These are phyloP conservation scores for Cyathus striatus DNA, from an alignment of 768 basidiomycete genomes.

Conservation along the genomic window DNA sequence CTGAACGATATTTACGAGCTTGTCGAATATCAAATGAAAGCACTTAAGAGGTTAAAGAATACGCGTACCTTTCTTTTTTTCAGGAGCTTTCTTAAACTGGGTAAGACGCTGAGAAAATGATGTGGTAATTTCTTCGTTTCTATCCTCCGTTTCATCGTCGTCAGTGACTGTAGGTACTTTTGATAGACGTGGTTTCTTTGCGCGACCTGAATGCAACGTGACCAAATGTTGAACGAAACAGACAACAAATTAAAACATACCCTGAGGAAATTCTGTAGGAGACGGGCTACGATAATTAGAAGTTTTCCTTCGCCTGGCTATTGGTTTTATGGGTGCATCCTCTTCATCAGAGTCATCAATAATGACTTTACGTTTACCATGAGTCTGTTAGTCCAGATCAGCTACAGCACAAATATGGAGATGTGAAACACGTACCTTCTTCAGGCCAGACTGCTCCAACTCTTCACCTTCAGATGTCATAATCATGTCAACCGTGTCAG, in stretches of 20 bases:
- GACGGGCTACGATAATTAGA: constrained; percentile 28
- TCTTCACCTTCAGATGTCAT: constrained; percentile 55
- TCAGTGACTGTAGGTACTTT: constrained; percentile 45
- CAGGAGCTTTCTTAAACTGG: constrained; percentile 61
- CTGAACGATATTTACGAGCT: no score
- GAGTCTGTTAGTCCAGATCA: constrained; percentile 3
- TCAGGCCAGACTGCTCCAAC: constrained; percentile 20
- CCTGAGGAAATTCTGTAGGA: constrained; percentile 27
- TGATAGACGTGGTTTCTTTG: constrained; percentile 61
- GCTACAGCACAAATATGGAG: background rate
- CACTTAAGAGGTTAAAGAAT: no score
- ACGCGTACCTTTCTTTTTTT: constrained; percentile 44
- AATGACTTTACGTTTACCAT: constrained; percentile 66
- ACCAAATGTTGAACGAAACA: constrained; percentile 3
- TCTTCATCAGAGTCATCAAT: constrained; percentile 66
- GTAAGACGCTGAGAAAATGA: constrained; percentile 58
- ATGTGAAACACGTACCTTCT: constrained; percentile 21
- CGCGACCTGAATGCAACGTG: constrained; percentile 21
- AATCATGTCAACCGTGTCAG: constrained; percentile 74
- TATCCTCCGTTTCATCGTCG: constrained; percentile 49
- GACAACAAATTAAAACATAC: constrained; percentile 11
- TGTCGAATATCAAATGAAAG: no score
- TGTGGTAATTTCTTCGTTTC: constrained; percentile 25
- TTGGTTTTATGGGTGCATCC: constrained; percentile 13
- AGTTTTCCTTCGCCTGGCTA: constrained; percentile 12